Base-by-base conservation (phyloP, 352 stramenopile species). In the Globisporangium carolinianum region DNA sequence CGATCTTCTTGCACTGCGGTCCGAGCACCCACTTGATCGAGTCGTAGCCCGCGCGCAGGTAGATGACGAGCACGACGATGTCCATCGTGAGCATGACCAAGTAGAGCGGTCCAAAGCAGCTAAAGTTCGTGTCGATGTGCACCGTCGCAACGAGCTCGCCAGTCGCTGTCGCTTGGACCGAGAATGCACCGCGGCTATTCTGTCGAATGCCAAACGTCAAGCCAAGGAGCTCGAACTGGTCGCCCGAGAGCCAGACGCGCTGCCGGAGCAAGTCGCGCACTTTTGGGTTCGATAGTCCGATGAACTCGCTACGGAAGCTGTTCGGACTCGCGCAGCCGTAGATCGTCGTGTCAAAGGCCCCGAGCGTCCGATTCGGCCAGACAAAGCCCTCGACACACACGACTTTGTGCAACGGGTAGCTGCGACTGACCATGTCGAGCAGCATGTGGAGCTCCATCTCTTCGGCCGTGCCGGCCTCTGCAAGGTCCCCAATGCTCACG, bases 241-340 rank as follows among this genome's bases (percentile, higher is more conserved):
- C 59, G 9, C 55, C 59, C 1, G 55, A 58, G 18, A 66, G 59
- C 63, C 63, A 69, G n/a, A 60, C 50, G 18, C 55, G 51, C 17
- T 55, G 41, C 11, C 36, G 45, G 17, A 61, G 54, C 55, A 69
- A 49, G 14, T 63, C 41, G 47, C 58, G 45, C 47, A 69, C 45
- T 15, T 54, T 49, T 1, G 59, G 56, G 24, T 63, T 63, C 18
- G 53, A 60, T 14, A 66, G 41, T 4, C 62, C 63, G 12, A 66
- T 47, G 42, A 65, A 69, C 35, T 62, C 58, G 36, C 45, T 62
- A 8, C 55, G 47, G 38, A 63, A 65, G 12, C 57, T 24, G 39
- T 67, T 71, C 1, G 61, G 52, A 42, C 65, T 71, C 24, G 61
- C 61, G 39, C 65, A 71, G 42, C 57, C 65, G 42, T 64, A 70